These are phyloP conservation scores for Trichoderma asperelloides DNA, from an alignment of 495 filamentous ascomycete species.

Conservation along the genomic window DNA sequence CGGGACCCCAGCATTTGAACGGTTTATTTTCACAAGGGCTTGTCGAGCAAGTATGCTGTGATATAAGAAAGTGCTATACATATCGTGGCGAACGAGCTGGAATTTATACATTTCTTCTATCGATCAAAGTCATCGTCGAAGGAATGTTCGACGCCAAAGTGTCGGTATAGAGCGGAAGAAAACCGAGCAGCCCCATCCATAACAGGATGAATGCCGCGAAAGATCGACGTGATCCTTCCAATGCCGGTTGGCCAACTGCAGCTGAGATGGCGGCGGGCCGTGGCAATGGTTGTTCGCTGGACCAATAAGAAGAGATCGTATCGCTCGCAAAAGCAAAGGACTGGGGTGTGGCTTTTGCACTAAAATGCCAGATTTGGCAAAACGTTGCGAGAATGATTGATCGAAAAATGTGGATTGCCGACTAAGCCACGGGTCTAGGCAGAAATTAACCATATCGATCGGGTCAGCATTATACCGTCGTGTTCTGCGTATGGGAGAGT, in stretches of 20 bases:
- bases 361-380: not conserved
- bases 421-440: not conserved
- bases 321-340: not conserved
- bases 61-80: not conserved
- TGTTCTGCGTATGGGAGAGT: too few species aligned
- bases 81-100: not conserved
- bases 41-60: not conserved
- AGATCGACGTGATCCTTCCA: too few species aligned
- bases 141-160: too few species aligned
- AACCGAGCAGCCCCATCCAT: too few species aligned
- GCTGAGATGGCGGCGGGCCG: not conserved
- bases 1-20: not conserved
- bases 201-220: too few species aligned
- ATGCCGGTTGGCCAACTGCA: not conserved
- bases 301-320: not conserved
- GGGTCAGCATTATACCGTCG: not conserved
- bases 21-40: not conserved
- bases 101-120: too few species aligned
- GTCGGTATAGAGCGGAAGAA: too few species aligned
- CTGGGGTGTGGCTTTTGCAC: not conserved
- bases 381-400: not conserved
- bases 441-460: not conserved
- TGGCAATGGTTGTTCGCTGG: not conserved
- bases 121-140: too few species aligned
- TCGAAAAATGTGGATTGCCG: not conserved